A percentile compares a stretch with the other conserved stretches of the same genome.
Evolutionary conservation across 305 asterid genomes (phyloP).

Genomic region (Solanum hybrid): DNA sequence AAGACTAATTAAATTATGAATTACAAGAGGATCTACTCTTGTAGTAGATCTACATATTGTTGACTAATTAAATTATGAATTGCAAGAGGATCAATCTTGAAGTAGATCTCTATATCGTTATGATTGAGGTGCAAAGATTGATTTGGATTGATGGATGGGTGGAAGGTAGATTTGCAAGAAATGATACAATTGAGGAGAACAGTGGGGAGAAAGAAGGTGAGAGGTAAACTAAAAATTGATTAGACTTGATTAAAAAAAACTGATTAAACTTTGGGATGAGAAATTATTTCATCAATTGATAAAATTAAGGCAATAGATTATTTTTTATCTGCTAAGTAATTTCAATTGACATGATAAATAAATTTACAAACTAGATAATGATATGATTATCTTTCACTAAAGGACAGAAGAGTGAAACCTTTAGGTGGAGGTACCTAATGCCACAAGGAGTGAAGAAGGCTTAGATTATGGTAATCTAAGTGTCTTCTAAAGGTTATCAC

Average conservation of each 20-base stretch:
- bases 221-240: neutral
- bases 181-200: neutral
- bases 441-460: neutral
- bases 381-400: too few species aligned
- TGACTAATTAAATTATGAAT: neutral
- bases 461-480: neutral
- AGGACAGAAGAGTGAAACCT: neutral
- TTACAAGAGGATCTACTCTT: too few species aligned
- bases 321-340: neutral
- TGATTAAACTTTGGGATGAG: neutral
- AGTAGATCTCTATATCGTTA: neutral
- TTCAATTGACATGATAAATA: neutral
- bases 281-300: too few species aligned
- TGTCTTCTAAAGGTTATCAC: neutral
- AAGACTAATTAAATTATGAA: neutral
- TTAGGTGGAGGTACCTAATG: neutral
- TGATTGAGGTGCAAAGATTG: neutral
- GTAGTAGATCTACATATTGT: too few species aligned
- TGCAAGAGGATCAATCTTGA: neutral
- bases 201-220: neutral
- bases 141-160: neutral
- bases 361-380: neutral
- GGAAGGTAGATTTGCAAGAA: neutral
- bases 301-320: neutral
- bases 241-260: neutral